Evolutionary conservation across 371 early-diverging fungal species (phyloP), one percentile per base, ranked within the genome.

Genomic region (Mucor circinelloides): DNA sequence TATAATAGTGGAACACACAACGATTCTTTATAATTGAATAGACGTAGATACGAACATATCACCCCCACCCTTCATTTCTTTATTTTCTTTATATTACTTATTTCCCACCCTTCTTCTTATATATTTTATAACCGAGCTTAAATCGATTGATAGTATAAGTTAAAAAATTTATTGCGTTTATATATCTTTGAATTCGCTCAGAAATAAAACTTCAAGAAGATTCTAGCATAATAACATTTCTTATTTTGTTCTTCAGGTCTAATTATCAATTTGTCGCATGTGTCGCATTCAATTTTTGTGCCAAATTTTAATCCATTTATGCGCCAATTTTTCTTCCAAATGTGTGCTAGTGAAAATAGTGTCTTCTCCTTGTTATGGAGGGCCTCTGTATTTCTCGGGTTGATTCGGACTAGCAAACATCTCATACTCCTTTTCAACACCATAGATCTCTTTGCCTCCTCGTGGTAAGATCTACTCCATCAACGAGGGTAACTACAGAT

Each of bases 381-480:
- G 30, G 30, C 30, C 30, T 30, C 30, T 30, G 30, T 30, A 30
- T 30, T 30, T 30, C 23, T 50, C 50, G 50, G 50, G 50, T 50
- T 21, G 50, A n/a, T 21, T 50, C 50, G 50, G 50, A 50, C 54
- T 27, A 23, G 13, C n/a, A 34, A 31, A 31, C 21, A 9, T 50
- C 25, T 28, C 17, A 32, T 31, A 55, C 19, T 3, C 12, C 12
- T 12, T 19, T n/a, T 21, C 50, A 9, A 38, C 36, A 40, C 40
- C 40, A 32, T 71, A 90, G 87, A 94, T 95, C 59, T 75, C 73
- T 63, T 82, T 95, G 58, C 94, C 95, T 52, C 58, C 84, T n/a
- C 89, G 93, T 25, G 95, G 94, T 67, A 97, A 97, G 85, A 99
- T 99, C 74, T 99, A 98, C 82, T 98, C 99, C 40, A 89, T 97